A percentile compares a stretch with the other conserved stretches of the same genome.
These are phyloP conservation scores for Ophioceras dolichostomum DNA, from an alignment of 2,329 filamentous ascomycete genomes.

Conservation along the genomic window DNA sequence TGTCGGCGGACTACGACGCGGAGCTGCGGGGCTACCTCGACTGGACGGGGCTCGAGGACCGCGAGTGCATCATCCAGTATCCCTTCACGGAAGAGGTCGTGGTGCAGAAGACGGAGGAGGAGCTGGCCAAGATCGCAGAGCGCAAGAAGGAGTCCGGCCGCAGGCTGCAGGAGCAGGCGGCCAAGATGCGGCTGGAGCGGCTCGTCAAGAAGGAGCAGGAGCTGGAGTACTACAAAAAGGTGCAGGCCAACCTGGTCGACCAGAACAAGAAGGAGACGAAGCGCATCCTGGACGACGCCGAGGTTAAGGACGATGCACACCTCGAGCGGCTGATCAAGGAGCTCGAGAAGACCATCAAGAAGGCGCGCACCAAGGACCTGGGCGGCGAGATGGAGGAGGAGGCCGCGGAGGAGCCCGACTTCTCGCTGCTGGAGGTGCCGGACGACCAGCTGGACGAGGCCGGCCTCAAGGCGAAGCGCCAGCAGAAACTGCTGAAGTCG, in stretches of 20 bases:
- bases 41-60: slow-evolving; percentile 83
- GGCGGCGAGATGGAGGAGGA: slow-evolving; percentile 73
- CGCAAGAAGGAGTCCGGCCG: slow-evolving; percentile 90
- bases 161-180: slow-evolving; percentile 85
- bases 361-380: slow-evolving; percentile 85
- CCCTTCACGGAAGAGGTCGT: slow-evolving; percentile 87
- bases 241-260: slow-evolving; percentile 60
- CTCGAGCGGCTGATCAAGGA: slow-evolving; percentile 79
- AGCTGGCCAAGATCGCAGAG: slow-evolving; percentile 80
- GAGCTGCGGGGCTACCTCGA: slow-evolving; percentile 72
- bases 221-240: slow-evolving; percentile 80
- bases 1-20: slow-evolving; percentile 70
- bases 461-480: slow-evolving; percentile 79
- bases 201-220: slow-evolving; percentile 93
- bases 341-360: slow-evolving; percentile 79
- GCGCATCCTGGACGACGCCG: slow-evolving; percentile 75
- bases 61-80: slow-evolving; percentile 82
- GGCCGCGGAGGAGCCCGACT: slow-evolving; percentile 66
- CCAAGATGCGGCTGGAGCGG: slow-evolving; percentile 93
- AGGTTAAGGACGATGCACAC: slow-evolving; percentile 81
- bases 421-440: slow-evolving; percentile 76
- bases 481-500: slow-evolving; percentile 85
- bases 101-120: slow-evolving; percentile 86
- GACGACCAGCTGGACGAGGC: slow-evolving; percentile 92
- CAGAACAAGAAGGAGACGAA: slow-evolving; percentile 87